Base-by-base conservation (phyloP, 2,329 filamentous ascomycete species). In the Fusarium brachygibbosum region DNA sequence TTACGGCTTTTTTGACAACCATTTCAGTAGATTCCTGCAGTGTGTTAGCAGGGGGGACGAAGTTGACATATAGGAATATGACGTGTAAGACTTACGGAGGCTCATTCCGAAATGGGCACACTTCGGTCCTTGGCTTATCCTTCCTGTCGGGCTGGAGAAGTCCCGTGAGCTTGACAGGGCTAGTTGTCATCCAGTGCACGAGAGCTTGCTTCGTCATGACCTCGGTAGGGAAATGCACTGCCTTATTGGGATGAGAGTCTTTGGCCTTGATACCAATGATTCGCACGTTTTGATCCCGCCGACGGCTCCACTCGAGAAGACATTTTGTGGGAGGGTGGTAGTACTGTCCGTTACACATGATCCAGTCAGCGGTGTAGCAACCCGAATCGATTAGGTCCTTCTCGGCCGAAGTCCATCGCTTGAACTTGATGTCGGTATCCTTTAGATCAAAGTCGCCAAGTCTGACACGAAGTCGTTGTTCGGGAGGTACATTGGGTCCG, bases 371-470 rank as follows among this genome's bases (percentile, higher is more conserved):
- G n/a, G 79, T 81, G 69, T 96, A 95, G 84, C 90, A 95, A 17
- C 91, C 91, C 14, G 85, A 88, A 2, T 87, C 80, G 48, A 92
- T 86, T 58, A 95, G 80, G 25, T 84, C 81, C 52, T 79, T 78
- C 78, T 96, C 92, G 44, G 86, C 84, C 17, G 82, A 79, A 63
- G 84, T 84, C 93, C 93, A 96, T 74, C 92, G 90, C 44, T 83
- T 82, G 58, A 89, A 82, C 77, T 95, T 94, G 54, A 85, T 85
- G 1, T 81, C 80, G 11, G 86, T 84, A 58, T 90, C 90, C 81
- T 96, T 96, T 74, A 91, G 85, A 79, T 96, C 93, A 42, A 95
- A 84, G 75, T 96, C 93, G 2, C 90, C 91, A 12, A 96, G 84
- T 55, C 90, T 87, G 42, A 88, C 84, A 57, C 87, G 83, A 9